Base-by-base conservation (phyloP, 177 flowering plant species). In the Vitis hybrid region DNA sequence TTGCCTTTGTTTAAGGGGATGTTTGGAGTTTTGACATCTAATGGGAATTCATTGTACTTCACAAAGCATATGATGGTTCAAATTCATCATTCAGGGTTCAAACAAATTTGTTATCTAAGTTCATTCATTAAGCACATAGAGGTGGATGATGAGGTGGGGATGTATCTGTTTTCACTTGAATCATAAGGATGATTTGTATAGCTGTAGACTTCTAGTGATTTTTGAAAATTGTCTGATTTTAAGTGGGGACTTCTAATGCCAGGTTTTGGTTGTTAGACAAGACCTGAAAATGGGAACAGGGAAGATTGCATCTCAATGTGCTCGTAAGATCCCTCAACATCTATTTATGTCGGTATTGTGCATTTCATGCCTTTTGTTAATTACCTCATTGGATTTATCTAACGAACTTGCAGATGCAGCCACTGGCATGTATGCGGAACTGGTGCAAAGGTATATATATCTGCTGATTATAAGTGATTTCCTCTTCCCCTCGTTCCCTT, bases 241-340 rank as follows among this genome's bases (percentile, higher is more conserved):
- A 59, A 48, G 22, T 14, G 50, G 61, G 59, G n/a, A 67, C 48
- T 26, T 66, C 50, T 16, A 49, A 48, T 80, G 68, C 59, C 88
- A 94, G 98, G 97, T 94, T 78, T 80, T 94, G 79, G 94, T 94
- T 52, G 97, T 94, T 65, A 86, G 98, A 70, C 97, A 87, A 83
- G 98, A 94, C 67, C 85, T 94, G 73, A 94, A 82, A 79, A 94
- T 94, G 98, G 90, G 86, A 76, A 16, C 85, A 3, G 98, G 98
- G 72, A 94, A 94, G 73, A 88, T 92, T 77, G 98, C 98, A 26
- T 94, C 98, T 68, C 98, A 94, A 78, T 94, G 97, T 89, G 97
- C 98, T 74, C 98, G 97, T 94, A 83, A 86, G 97, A 74, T 78
- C 22, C 49, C 39, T 31, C 11, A 22, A 16, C 26, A n/a, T 29